Evolutionary conservation across 306 rosid species (phyloP).

Genomic region (Quercus dentata): DNA sequence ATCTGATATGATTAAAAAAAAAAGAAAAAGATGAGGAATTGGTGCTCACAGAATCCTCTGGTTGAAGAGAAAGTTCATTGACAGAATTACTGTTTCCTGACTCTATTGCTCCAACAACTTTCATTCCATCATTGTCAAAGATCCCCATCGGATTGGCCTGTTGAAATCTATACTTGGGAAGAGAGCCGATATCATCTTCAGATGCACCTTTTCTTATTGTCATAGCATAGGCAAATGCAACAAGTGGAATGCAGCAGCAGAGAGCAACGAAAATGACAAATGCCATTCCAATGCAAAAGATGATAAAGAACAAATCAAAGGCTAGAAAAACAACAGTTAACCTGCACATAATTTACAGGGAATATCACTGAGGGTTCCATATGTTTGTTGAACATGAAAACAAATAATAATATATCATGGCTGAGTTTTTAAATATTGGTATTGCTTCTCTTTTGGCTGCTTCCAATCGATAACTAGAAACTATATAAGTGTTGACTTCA

Average conservation of each 20-base stretch:
- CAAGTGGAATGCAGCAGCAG: conserved; percentile 64
- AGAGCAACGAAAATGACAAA: conserved; percentile 67
- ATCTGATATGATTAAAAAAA: background rate
- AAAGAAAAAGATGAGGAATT: conserved; percentile 15
- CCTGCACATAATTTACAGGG: conserved; percentile 49
- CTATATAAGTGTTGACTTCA: too few species aligned
- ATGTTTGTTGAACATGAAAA: background rate
- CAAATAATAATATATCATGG: background rate
- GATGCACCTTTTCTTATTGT: conserved; percentile 78
- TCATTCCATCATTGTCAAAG: conserved; percentile 38
- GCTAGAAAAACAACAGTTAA: conserved; percentile 84
- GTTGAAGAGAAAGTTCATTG: conserved; percentile 54
- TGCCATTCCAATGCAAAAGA: conserved; percentile 77
- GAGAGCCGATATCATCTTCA: conserved; percentile 68
- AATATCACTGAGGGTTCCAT: conserved; percentile 1
- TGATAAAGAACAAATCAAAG: conserved; percentile 71
- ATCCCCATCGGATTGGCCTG: conserved; percentile 39
- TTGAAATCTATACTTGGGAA: conserved; percentile 66
- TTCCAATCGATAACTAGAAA: too few species aligned
- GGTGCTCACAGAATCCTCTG: conserved; percentile 82
- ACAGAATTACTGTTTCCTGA: conserved; percentile 32
- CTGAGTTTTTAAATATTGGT: background rate
- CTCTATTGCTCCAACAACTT: conserved; percentile 25
- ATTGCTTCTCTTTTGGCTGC: background rate
- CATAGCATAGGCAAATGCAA: conserved; percentile 74